These are phyloP conservation scores for Ogataea kodamae DNA, from an alignment of 805 yeast genomes.

Conservation along the genomic window DNA sequence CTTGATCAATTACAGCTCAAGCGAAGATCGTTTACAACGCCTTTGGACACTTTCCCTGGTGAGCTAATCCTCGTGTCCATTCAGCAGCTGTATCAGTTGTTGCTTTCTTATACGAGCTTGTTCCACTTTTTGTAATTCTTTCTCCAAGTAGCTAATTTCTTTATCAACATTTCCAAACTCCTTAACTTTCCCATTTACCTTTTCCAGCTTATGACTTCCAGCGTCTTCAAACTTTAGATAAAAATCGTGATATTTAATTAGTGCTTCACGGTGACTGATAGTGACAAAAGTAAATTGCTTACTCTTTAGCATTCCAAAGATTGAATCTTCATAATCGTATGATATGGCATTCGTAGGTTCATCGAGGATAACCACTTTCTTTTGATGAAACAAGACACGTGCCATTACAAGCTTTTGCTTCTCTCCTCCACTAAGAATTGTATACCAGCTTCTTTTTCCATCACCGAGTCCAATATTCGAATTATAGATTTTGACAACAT, in stretches of 20 bases:
- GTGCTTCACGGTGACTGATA: slow-evolving; percentile 75
- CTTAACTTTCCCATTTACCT: slow-evolving; percentile 28
- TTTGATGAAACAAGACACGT: slow-evolving; percentile 73
- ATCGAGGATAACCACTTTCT: slow-evolving; percentile 79
- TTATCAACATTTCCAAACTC: slow-evolving; percentile 63
- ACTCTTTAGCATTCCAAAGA: slow-evolving; percentile 70
- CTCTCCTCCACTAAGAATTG: slow-evolving; percentile 94
- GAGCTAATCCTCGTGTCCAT: slow-evolving; percentile 35
- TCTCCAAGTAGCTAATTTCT: slow-evolving; percentile 66
- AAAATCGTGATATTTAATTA: slow-evolving; percentile 80
- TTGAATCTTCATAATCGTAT: slow-evolving; percentile 82
- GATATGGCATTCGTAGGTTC: slow-evolving; percentile 94
- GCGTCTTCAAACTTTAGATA: slow-evolving; percentile 64
- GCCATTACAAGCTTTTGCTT: slow-evolving; percentile 89
- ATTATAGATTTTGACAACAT: slow-evolving; percentile 25
- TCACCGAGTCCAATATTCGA: slow-evolving; percentile 26
- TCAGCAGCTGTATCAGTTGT: slow-evolving; percentile 52
- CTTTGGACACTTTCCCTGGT: slow-evolving; percentile 24
- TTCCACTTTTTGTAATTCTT: slow-evolving; percentile 56
- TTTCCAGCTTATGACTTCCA: slow-evolving; percentile 47
- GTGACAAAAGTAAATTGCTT: slow-evolving; percentile 77
- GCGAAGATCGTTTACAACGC: slow-evolving; percentile 22
- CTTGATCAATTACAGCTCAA: slow-evolving; percentile 32
- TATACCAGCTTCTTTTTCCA: slow-evolving; percentile 58
- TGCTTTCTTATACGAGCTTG: slow-evolving; percentile 57